Base-by-base conservation (phyloP, 768 basidiomycete genomes). In the Rubroboletus satanas region DNA sequence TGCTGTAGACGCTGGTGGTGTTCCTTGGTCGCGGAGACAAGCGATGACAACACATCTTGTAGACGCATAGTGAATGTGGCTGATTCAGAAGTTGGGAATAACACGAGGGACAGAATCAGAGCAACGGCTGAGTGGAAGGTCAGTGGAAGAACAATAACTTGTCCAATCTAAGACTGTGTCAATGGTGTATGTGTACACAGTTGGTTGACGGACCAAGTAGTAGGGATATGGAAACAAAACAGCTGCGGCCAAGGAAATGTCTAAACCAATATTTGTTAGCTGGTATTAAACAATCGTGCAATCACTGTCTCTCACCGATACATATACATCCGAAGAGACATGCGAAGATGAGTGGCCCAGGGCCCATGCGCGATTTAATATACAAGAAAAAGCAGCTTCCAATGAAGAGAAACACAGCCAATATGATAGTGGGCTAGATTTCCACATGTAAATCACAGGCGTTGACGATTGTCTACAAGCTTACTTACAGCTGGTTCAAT, bases 71-170 rank as follows among this genome's bases (percentile, higher is more conserved):
- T 80, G 62, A 85, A 89, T 45, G 77, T 71, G 0, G 83, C 71
- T 0, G 87, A 84, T 39, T 86, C 74, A 2, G 86, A 81, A 1
- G 74, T 72, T 0, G 88, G 88, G 67, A 89, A 88, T 42, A 90
- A 68, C 32, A 79, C 11, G 5, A 83, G 66, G 3, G 84, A 83
- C 6, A 71, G 62, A 3, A 78, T 45, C 54, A 90, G 71, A 9
- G 83, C 67, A 21, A 90, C 59, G 1, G 76, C 83, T 9, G 79
- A 78, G 63, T 88, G 86, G 49, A 88, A 74, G 0, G 73, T 64
- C 7, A 90, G 58, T 0, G 88, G 87, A 7, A 89, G 37, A 10
- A 85, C 60, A 43, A 88, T 76, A 1, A 66, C 39, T 64, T 71
- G 59, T 35, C 87, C 87, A 17, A 82, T 61, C 75, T 82, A 52